Evolutionary conservation across 768 basidiomycete genomes (phyloP).

Genomic region (Boletus tomentosulus): DNA sequence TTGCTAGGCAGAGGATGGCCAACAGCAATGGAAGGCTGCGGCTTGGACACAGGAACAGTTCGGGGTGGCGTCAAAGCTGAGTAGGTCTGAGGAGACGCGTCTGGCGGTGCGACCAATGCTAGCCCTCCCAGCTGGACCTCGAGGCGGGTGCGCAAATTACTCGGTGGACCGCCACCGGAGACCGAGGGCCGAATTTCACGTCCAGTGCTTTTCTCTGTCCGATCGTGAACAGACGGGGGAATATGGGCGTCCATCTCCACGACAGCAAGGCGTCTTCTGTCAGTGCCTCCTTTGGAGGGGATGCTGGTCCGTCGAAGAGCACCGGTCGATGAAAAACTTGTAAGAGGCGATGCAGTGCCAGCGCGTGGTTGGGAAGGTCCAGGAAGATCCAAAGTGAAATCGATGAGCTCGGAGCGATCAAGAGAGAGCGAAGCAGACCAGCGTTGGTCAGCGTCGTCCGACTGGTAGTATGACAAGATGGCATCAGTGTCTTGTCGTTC

Average conservation of each 20-base stretch:
- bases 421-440: constrained; percentile 35
- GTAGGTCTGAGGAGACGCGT: constrained; percentile 52
- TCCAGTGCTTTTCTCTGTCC: constrained; percentile 19
- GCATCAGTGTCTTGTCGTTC: constrained; percentile 37
- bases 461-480: constrained; percentile 54
- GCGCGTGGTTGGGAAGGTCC: constrained; percentile 16
- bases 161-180: constrained; percentile 27
- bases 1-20: constrained; percentile 10
- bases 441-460: constrained; percentile 39
- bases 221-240: constrained; percentile 22
- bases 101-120: constrained; percentile 70
- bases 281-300: constrained; percentile 56
- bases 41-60: constrained; percentile 35
- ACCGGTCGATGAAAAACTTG: constrained; percentile 26
- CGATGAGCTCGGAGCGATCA: constrained; percentile 42
- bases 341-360: constrained; percentile 23
- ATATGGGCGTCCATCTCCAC: constrained; percentile 49
- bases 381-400: constrained; percentile 7
- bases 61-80: constrained; percentile 51
- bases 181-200: constrained; percentile 16
- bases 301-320: constrained; percentile 44
- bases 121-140: constrained; percentile 41
- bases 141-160: constrained; percentile 35
- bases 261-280: constrained; percentile 64
- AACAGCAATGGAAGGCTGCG: constrained; percentile 15